Percentiles rank a stretch among this genome's conserved stretches.
Evolutionary conservation across 176 grass and related monocot genomes (phyloP).

Genomic region (Avena eriantha): DNA sequence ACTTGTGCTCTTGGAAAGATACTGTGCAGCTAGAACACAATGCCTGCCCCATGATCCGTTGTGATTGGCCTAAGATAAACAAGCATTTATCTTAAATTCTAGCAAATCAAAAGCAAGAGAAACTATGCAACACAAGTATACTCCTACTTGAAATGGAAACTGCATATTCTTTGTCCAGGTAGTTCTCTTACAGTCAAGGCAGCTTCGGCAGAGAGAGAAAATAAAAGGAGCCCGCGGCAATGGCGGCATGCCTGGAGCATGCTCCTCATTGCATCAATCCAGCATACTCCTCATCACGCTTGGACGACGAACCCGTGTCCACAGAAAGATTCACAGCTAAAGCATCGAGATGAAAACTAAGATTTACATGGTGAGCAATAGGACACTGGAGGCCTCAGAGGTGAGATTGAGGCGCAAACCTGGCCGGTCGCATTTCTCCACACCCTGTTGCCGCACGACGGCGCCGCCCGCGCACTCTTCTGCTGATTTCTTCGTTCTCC

Average conservation of each 20-base stretch:
- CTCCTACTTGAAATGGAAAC: not conserved
- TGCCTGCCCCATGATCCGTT: constrained; percentile 23
- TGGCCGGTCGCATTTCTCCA: not conserved
- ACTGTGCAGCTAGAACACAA: constrained; percentile 12
- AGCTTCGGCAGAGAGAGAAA: not conserved
- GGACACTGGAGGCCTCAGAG: not conserved
- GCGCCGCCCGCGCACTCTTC: not conserved
- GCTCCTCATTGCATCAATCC: constrained; percentile 46
- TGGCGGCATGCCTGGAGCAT: constrained; percentile 8
- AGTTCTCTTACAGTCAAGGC: constrained; percentile 43
- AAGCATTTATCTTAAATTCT: constrained; percentile 30
- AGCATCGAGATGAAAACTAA: constrained; percentile 8
- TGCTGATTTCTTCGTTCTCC: not conserved
- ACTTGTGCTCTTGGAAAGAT: constrained; percentile 42
- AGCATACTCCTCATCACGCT: not conserved
- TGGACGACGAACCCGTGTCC: not conserved
- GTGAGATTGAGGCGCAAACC: constrained; percentile 9
- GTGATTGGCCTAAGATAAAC: constrained; percentile 54
- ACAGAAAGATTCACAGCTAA: not conserved
- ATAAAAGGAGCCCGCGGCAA: not conserved
- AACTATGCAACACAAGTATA: not conserved
- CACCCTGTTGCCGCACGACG: not conserved
- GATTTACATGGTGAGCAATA: not conserved
- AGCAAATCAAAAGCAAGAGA: not conserved
- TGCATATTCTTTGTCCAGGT: not conserved